These are phyloP conservation scores for Calcarisporium arbuscula DNA, from an alignment of 2,329 filamentous ascomycete species.

Conservation along the genomic window DNA sequence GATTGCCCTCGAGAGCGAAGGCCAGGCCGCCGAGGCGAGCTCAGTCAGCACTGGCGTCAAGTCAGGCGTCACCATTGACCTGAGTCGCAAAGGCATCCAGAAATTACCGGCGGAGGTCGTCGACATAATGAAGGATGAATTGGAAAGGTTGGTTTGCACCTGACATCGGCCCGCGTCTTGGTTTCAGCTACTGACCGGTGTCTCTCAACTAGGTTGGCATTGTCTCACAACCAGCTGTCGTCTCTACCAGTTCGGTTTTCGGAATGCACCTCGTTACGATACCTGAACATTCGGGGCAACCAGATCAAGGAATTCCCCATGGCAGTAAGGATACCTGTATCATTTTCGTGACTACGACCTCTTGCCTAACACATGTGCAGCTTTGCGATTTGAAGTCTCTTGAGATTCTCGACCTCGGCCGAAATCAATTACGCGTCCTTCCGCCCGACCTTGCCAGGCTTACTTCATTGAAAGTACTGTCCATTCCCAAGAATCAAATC, in stretches of 20 bases:
- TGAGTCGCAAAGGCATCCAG: constrained; percentile 69
- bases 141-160: constrained; percentile 55
- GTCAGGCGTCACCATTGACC: constrained; percentile 69
- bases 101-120: constrained; percentile 67
- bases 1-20: constrained; percentile 59
- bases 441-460: constrained; percentile 76
- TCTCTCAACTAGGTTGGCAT: constrained; percentile 53
- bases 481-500: constrained; percentile 80
- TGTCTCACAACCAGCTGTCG: constrained; percentile 73
- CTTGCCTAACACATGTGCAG: constrained; percentile 38
- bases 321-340: constrained; percentile 35
- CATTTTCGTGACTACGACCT: neutral
- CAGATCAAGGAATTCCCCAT: constrained; percentile 58
- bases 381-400: constrained; percentile 80
- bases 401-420: constrained; percentile 87
- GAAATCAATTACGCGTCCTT: constrained; percentile 74
- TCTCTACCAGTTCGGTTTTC: constrained; percentile 65
- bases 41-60: constrained; percentile 54
- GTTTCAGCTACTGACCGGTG: constrained; percentile 5
- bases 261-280: constrained; percentile 71
- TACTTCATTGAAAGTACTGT: constrained; percentile 81
- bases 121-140: constrained; percentile 65
- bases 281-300: constrained; percentile 76
- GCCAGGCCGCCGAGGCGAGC: constrained; percentile 54
- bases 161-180: neutral